Percentiles rank a stretch among this genome's conserved stretches.
Evolutionary conservation across 257 asterid genomes (phyloP).

Genomic region (Nicotiana obtusifolia): DNA sequence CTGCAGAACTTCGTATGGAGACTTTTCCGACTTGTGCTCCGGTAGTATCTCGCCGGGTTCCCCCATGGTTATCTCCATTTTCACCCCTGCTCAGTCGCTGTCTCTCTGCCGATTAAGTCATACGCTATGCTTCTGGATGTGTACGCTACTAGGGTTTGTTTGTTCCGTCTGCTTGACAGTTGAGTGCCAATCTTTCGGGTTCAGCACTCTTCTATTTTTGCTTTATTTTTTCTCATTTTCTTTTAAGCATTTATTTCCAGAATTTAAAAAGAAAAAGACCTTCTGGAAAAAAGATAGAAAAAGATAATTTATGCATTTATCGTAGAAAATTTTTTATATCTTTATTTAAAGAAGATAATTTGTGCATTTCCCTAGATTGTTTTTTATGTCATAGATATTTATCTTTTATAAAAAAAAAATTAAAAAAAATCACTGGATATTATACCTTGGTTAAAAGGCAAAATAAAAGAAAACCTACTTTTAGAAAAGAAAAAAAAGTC

Average conservation of each 20-base stretch:
- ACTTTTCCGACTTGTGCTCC: constrained; percentile 73
- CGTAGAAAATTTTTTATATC: background rate
- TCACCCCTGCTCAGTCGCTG: background rate
- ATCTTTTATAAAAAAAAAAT: background rate
- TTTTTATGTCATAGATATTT: background rate
- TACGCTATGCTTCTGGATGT: background rate
- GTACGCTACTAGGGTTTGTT: constrained; percentile 2
- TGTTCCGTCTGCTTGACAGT: background rate
- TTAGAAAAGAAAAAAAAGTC: too few species aligned
- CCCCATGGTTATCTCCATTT: constrained; percentile 60
- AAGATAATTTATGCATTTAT: background rate
- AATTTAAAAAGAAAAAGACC: background rate
- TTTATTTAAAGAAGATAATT: too few species aligned
- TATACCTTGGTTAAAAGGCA: too few species aligned
- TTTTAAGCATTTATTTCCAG: background rate
- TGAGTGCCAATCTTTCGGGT: background rate
- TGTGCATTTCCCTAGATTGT: background rate
- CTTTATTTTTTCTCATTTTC: background rate
- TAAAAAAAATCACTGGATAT: too few species aligned
- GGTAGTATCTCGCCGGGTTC: constrained; percentile 92
- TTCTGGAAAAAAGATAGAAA: background rate
- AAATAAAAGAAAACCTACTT: too few species aligned
- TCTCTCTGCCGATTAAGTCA: background rate
- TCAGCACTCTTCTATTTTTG: background rate
- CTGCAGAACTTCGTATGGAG: constrained; percentile 57